Evolutionary conservation across 352 stramenopile species (phyloP).

Genomic region (Globisporangium rhizosaccharum): DNA sequence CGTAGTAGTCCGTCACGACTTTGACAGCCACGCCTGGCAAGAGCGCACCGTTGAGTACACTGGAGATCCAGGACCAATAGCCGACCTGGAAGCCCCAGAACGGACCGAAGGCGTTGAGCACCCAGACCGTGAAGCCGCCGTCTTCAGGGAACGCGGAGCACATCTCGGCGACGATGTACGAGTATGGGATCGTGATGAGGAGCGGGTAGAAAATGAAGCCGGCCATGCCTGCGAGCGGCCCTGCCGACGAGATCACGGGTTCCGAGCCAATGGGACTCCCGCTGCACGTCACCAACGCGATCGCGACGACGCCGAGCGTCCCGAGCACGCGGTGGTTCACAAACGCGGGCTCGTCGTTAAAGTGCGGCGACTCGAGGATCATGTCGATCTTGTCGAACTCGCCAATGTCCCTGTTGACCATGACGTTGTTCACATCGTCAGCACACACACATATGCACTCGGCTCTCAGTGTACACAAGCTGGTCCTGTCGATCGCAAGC

Average conservation of each 20-base stretch:
- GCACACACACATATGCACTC: neutral
- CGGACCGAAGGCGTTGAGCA: conserved; percentile 57
- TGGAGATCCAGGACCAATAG: conserved; percentile 79
- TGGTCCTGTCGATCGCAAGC: too few relatives aligned
- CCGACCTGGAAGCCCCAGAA: conserved; percentile 80
- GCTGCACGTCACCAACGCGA: conserved; percentile 48
- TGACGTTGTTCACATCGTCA: neutral
- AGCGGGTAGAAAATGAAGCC: conserved; percentile 56
- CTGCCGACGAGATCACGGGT: conserved; percentile 39
- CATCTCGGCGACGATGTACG: conserved; percentile 56
- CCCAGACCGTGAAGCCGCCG: conserved; percentile 66
- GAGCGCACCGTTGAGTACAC: conserved; percentile 50
- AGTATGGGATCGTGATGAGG: conserved; percentile 54
- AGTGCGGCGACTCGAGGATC: conserved; percentile 15
- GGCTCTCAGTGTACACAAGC: neutral
- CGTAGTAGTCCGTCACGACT: conserved; percentile 29
- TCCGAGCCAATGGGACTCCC: conserved; percentile 50
- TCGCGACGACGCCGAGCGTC: conserved; percentile 31
- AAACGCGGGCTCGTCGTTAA: neutral
- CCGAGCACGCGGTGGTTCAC: conserved; percentile 25
- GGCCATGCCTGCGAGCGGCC: conserved; percentile 49
- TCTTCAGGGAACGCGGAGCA: conserved; percentile 72
- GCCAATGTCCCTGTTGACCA: conserved; percentile 11
- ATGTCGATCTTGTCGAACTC: conserved; percentile 21
- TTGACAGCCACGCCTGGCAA: conserved; percentile 56